Base-by-base conservation (phyloP, 2,329 filamentous ascomycete species). In the Dactylellina cionopaga region DNA sequence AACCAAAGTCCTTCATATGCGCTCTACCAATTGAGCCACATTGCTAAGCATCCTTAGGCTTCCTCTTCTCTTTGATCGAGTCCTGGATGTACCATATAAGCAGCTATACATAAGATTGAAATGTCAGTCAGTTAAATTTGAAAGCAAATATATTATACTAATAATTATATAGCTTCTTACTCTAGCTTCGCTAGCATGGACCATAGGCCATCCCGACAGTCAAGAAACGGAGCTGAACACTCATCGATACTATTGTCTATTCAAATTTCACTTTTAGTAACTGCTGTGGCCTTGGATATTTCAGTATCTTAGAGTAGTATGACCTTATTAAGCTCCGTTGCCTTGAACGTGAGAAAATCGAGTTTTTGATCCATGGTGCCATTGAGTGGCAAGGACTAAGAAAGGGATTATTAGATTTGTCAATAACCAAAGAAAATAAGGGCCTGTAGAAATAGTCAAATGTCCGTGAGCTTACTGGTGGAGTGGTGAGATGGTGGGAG, bases 221-320 rank as follows among this genome's bases (percentile, higher is more conserved):
- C 24, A 62, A 22, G 33, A 19, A 51, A 25, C 22, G 17, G 19
- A 62, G 31, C n/a, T 41, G 33, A 3, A 51, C 44, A 22, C 52
- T 31, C 2, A 62, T 52, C 15, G 24, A 9, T 27, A 22, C 58
- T 25, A 29, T 15, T 7, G 9, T 7, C 58, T 62, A 51, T 51
- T 62, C 46, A 43, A 62, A 43, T n/a, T 31, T 51, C 25, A 62
- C 13, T 52, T 39, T 62, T 43, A 62, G 58, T 43, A 52, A 52
- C 35, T 52, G 17, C 19, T 35, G 13, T 47, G 22, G 31, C 43
- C 10, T 62, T 33, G 43, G 25, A 52, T 52, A 43, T 51, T 62
- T 60, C 15, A 29, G 43, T 60, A 47, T 60, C 22, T 60, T 24
- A 22, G 25, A 27, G 46, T 43, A 51, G 11, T 60, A 33, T 52